A percentile compares a stretch with the other conserved stretches of the same genome.
Conservation (phyloP, 176 grass and related monocot species). For the Alopecurus myosuroides region DNA sequence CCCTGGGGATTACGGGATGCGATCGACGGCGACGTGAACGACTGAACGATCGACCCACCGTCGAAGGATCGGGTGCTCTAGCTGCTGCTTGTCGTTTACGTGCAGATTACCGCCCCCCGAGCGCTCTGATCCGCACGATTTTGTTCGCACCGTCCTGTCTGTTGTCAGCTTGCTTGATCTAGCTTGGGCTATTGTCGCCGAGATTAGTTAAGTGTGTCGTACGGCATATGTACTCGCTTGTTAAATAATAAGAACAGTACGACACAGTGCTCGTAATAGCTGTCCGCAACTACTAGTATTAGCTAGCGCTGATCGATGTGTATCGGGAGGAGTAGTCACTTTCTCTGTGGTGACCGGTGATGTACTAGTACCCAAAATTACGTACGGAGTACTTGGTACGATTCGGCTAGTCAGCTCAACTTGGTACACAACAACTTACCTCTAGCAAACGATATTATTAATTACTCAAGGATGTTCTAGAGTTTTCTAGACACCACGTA, state of each 20-base stretch:
- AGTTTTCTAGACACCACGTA: no score
- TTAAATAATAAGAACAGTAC: no score
- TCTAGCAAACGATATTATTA: no score
- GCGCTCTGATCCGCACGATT: not conserved
- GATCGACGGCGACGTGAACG: not conserved
- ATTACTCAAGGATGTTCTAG: no score
- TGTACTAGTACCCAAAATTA: not conserved
- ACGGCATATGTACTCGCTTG: not conserved
- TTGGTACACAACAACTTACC: no score
- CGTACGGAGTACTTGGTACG: not conserved
- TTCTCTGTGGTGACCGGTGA: not conserved
- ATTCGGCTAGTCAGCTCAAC: not conserved
- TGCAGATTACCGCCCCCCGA: not conserved
- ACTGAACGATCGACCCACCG: no score
- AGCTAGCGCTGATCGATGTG: not conserved
- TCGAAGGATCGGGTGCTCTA: not conserved
- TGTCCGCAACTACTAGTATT: constrained; percentile 18
- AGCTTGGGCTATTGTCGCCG: not conserved
- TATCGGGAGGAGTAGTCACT: not conserved
- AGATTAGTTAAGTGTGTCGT: constrained; percentile 16
- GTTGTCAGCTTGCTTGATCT: not conserved
- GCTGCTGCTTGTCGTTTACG: not conserved
- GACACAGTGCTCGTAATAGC: no score
- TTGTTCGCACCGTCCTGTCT: not conserved
- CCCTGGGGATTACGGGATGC: not conserved